Base-by-base conservation (phyloP, 345 rosid genomes). In the Triadica sebifera region DNA sequence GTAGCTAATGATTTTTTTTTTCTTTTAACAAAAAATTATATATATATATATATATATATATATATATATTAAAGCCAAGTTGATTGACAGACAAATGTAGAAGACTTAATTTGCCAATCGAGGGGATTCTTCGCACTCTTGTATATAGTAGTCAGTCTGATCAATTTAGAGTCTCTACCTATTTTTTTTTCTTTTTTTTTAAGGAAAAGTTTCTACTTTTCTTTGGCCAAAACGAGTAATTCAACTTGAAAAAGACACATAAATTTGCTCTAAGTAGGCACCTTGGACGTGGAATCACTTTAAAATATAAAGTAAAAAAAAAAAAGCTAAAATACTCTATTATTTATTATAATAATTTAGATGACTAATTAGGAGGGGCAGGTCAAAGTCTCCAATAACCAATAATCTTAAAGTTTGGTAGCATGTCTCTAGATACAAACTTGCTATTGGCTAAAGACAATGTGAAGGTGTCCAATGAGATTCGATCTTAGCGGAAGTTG, bases 401-500 rank as follows among this genome's bases (percentile, higher is more conserved):
- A n/a, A n/a, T n/a, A n/a, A n/a, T n/a, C n/a, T n/a, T n/a, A n/a
- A n/a, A n/a, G n/a, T n/a, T n/a, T n/a, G n/a, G n/a, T n/a, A n/a
- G 53, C n/a, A 55, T 58, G 72, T 52, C 72, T 57, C 57, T 29
- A 39, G 49, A 47, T 16, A 57, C 61, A 63, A 24, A 56, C 22
- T 10, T 50, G 9, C 65, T 45, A 77, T 74, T 77, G 75, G 74
- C 52, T 56, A 24, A 63, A 45, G 81, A 45, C 77, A 81, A 81
- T 61, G 81, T 78, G 84, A 75, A n/a, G 41, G 15, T 66, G 76
- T 65, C 75, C 81, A 78, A 68, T 81, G 34, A 78, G 77, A 75
- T 78, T 81, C 77, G 64, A 45, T 74, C 29, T 61, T 25, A 52
- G 53, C 69, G 22, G 17, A 59, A 47, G 25, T 45, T 19, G 25